These are phyloP conservation scores for Tetrahymena elliotti DNA, from an alignment of 73 alveolate genomes.

Conservation along the genomic window DNA sequence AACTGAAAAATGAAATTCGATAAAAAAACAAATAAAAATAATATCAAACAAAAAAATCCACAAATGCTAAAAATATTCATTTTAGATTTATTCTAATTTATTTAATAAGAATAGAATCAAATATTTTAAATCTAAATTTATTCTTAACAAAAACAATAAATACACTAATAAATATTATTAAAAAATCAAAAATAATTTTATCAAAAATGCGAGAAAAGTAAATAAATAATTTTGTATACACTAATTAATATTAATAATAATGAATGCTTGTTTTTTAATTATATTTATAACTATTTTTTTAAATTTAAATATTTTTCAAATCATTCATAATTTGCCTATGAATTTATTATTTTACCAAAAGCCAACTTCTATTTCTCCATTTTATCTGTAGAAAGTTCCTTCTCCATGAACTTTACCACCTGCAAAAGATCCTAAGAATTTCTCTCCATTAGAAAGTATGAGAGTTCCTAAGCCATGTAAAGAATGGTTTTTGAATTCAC, in stretches of 20 bases:
- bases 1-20: background rate
- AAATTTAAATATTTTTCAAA: background rate
- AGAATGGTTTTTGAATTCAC: background rate
- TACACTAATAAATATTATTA: no score
- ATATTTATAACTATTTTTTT: background rate
- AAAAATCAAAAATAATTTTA: background rate
- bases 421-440: background rate
- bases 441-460: background rate
- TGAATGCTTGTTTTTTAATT: no score
- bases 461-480: background rate
- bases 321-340: background rate
- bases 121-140: no score
- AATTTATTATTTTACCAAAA: background rate
- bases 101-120: no score
- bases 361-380: background rate
- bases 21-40: background rate
- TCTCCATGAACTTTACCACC: background rate
- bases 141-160: no score
- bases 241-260: background rate
- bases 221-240: background rate
- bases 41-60: background rate
- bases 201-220: no score
- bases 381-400: background rate
- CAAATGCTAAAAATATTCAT: background rate
- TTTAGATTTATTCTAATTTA: background rate